Conservation (phyloP, 352 stramenopile genomes). For the Thraustochytrium striatum region DNA sequence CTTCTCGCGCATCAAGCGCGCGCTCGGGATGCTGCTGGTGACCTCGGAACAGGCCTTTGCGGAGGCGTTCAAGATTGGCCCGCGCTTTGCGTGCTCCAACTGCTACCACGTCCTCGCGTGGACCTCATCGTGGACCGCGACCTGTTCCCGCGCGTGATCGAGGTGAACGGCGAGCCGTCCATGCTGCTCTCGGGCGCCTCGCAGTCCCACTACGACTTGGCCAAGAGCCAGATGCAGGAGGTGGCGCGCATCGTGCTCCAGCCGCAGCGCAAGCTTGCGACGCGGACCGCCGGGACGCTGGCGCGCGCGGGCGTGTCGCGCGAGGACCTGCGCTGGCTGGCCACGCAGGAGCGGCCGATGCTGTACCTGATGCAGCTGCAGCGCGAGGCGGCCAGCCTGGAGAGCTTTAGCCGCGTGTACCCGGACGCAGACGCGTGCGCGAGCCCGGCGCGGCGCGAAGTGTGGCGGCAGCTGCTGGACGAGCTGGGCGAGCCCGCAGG, state of each 20-base stretch:
- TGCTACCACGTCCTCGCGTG: constrained; percentile 43
- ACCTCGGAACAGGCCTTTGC: constrained; percentile 10
- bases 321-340: not conserved
- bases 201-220: constrained; percentile 33
- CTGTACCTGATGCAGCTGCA: constrained; percentile 31
- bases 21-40: constrained; percentile 35
- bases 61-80: not conserved
- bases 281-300: not conserved
- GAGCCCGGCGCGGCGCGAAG: not conserved
- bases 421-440: constrained; percentile 12
- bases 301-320: not conserved
- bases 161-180: constrained; percentile 46
- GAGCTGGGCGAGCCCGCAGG: not conserved
- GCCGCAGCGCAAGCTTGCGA: not conserved
- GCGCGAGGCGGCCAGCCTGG: not conserved
- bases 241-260: constrained; percentile 27
- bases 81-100: constrained; percentile 10
- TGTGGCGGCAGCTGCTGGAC: constrained; percentile 4
- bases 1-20: constrained; percentile 10
- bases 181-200: constrained; percentile 41
- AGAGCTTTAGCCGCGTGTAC: constrained; percentile 35
- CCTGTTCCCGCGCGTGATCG: constrained; percentile 34
- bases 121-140: constrained; percentile 33
- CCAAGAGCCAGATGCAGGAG: constrained; percentile 40
- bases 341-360: constrained; percentile 1